Base-by-base conservation (phyloP, 441 rosid species). In the Adansonia madagascariensis region DNA sequence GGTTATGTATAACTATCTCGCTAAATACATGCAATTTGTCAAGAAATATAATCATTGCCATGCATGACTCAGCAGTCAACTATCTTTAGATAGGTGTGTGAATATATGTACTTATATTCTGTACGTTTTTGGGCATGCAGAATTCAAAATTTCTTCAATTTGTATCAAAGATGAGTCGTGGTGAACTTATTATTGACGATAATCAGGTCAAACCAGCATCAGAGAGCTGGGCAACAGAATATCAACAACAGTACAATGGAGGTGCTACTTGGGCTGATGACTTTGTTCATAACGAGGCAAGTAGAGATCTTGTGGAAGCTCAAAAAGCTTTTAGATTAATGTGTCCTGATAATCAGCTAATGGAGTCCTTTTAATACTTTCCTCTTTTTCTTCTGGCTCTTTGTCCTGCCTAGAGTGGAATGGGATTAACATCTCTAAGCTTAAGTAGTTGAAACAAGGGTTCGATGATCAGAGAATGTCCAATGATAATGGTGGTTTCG, bases 151-250 rank as follows among this genome's bases (percentile, higher is more conserved):
- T 96, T 88, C 98, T 94, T 80, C 99, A 96, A 71, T 96, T 96
- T 85, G 91, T 96, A 81, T 96, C 99, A 15, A 94, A 96, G 86
- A 96, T 96, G 99, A 96, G 99, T 84, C 98, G 97, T 0, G 99
- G 99, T 71, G 98, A 96, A 86, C 98, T 96, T 80, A 91, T 96
- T 71, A 86, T 96, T 57, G 94, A 94, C 80, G 98, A 96, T 80
- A 94, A 94, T 85, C 92, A 91, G 89, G 93, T 96, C 75, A 94
- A 92, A 87, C 88, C 94, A 74, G 91, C 87, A 73, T 79, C 94
- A 20, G 91, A 94, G 79, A 93, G 90, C 78, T 96, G 98, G 99
- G 93, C 98, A 72, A 71, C 91, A 43, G 98, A 96, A 84, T 96
- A 89, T 89, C 95, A 92, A 82, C 89, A 88, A 79, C 94, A 89